Evolutionary conservation across 306 rosid species (phyloP).

Genomic region (Morella rubra): DNA sequence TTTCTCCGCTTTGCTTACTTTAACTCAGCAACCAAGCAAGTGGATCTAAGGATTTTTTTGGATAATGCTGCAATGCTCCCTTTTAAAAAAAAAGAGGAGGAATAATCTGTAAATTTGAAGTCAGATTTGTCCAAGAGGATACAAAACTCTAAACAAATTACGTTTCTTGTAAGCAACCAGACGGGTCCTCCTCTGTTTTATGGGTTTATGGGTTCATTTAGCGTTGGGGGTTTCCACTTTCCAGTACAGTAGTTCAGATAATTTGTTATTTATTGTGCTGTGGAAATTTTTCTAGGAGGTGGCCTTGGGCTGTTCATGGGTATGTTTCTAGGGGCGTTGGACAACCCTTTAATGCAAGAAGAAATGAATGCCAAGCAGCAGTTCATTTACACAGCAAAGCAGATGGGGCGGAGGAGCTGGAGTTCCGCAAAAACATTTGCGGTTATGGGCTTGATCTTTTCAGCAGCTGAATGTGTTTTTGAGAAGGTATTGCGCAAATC

Average conservation of each 20-base stretch:
- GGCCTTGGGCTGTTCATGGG: constrained; percentile 93
- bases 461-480: constrained; percentile 92
- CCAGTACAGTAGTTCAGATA: neutral
- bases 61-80: neutral
- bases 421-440: constrained; percentile 93
- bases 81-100: too few species aligned
- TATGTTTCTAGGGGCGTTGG: constrained; percentile 77
- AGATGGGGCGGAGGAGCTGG: constrained; percentile 92
- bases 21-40: neutral
- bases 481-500: constrained; percentile 58
- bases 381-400: constrained; percentile 73
- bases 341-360: constrained; percentile 70
- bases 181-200: neutral
- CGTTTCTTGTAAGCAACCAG: neutral
- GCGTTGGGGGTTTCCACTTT: neutral
- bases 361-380: constrained; percentile 80
- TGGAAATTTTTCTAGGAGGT: constrained; percentile 62
- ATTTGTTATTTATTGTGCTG: constrained; percentile 23
- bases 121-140: neutral
- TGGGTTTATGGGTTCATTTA: neutral
- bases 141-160: neutral
- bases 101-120: neutral
- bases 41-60: neutral
- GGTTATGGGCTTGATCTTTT: constrained; percentile 87
- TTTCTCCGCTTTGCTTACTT: neutral